Evolutionary conservation across 1,284 basidiomycete species (phyloP), one percentile per base, ranked within the genome.

Genomic region (Cryptococcus sp.): DNA sequence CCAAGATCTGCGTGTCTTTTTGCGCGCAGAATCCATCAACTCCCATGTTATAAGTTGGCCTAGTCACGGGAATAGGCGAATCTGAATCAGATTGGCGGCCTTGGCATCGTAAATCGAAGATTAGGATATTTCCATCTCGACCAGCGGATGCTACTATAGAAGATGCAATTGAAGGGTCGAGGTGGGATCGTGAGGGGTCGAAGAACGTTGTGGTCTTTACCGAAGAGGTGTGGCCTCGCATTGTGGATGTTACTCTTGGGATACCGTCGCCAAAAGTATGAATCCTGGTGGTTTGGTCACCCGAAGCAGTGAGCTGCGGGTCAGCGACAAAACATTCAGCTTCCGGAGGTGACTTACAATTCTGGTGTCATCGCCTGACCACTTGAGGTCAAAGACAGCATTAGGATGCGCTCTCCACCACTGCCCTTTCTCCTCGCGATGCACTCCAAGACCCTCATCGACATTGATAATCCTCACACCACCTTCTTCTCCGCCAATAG

Each of bases 361-460:
- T 3, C 56, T 56, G 0, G 55, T 78, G 55, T 88, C 85, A 37
- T 81, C 79, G 0, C 78, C 65, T 0, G 87, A 86, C 87, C 88
- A 93, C 24, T 80, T 76, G 13, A 87, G 76, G 54, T 83, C 87
- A 83, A 89, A 91, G 47, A 91, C 79, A 43, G 88, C 83, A 72
- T 91, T 89, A 48, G 78, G 76, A 71, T 91, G 88, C n/a, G 85
- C 69, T 14, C 63, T 51, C 71, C 71, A 73, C 65, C 66, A 70
- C 42, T 53, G 62, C 1, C 66, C 70, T 19, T 61, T 57, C 28
- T 57, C 54, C 31, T 66, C 62, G 11, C 51, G 50, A 39, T 67
- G 57, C 14, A 31, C 32, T 2, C 61, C 56, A 21, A 61, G 22
- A 0, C 56, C 55, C 21, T 62, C 57, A 49, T 73, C 72, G 1